A percentile compares a stretch with the other conserved stretches of the same genome.
Evolutionary conservation across 768 basidiomycete genomes (phyloP).

Genomic region (Multifurca ochricompacta): DNA sequence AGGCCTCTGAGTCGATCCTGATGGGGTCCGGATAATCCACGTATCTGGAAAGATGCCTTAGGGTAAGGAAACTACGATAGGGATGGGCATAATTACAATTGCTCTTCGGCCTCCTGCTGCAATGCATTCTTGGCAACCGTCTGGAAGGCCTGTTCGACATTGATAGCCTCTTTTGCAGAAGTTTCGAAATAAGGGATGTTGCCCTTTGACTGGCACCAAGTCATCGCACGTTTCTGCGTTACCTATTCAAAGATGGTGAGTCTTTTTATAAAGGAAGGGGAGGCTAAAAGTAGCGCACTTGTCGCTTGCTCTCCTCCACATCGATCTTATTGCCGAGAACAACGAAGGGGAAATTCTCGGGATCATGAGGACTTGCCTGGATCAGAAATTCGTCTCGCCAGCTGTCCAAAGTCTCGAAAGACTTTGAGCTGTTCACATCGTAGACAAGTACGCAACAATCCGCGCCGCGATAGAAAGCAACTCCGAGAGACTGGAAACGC

Average conservation of each 20-base stretch:
- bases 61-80: slow-evolving; percentile 16
- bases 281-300: slow-evolving; percentile 43
- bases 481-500: slow-evolving; percentile 97
- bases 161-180: slow-evolving; percentile 99
- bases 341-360: slow-evolving; percentile 99
- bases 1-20: slow-evolving; percentile 87
- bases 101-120: slow-evolving; percentile 94
- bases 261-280: not conserved
- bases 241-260: slow-evolving; percentile 45
- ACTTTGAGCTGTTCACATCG: slow-evolving; percentile 98
- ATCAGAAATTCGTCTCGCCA: slow-evolving; percentile 99
- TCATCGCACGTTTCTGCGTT: slow-evolving; percentile 98
- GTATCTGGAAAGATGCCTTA: slow-evolving; percentile 48
- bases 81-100: slow-evolving; percentile 52
- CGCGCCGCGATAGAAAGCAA: slow-evolving; percentile 98
- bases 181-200: slow-evolving; percentile 99
- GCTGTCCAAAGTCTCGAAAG: slow-evolving; percentile 96
- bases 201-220: slow-evolving; percentile 99
- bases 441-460: slow-evolving; percentile 99
- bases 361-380: slow-evolving; percentile 96
- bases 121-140: slow-evolving; percentile 99
- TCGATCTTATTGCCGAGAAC: slow-evolving; percentile 99
- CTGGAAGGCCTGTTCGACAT: slow-evolving; percentile 99
- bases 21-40: slow-evolving; percentile 99
- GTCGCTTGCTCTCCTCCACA: slow-evolving; percentile 96